Percentiles rank a stretch among this genome's conserved stretches.
Evolutionary conservation across 116 monocot genomes (phyloP).

Genomic region (Papilionanthe hybrid): DNA sequence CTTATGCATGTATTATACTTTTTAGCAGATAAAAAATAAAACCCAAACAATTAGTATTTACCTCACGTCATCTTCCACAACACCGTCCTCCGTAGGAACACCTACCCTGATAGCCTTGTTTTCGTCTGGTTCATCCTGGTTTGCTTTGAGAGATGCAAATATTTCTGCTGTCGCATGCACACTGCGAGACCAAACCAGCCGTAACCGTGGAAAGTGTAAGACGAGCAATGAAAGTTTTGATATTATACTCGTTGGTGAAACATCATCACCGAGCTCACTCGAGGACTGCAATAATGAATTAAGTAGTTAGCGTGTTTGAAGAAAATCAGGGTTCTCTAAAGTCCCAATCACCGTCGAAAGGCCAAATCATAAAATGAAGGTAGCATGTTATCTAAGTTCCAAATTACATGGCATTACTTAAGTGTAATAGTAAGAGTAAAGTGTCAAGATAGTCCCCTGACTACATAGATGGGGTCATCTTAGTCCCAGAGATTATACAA

Average conservation of each 20-base stretch:
- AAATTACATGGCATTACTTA: not conserved
- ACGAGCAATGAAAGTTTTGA: slow-evolving; percentile 92
- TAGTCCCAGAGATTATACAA: too few relatives aligned
- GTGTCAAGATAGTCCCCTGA: too few relatives aligned
- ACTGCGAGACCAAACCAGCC: slow-evolving; percentile 92
- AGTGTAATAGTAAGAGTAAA: not conserved
- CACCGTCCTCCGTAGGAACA: slow-evolving; percentile 86
- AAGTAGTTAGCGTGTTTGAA: not conserved
- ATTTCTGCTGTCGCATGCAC: slow-evolving; percentile 95
- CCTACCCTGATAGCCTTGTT: slow-evolving; percentile 78
- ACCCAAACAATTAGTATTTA: slow-evolving; percentile 13
- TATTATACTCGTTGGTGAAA: slow-evolving; percentile 73
- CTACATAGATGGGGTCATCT: too few relatives aligned
- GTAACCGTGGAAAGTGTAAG: slow-evolving; percentile 88
- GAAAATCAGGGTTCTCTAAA: not conserved
- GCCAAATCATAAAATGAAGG: not conserved
- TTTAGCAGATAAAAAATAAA: not conserved
- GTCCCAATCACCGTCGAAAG: not conserved
- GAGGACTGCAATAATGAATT: slow-evolving; percentile 50
- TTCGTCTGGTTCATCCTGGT: slow-evolving; percentile 98
- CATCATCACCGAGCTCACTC: slow-evolving; percentile 87
- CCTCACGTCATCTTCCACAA: slow-evolving; percentile 89
- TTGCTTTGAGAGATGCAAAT: slow-evolving; percentile 88
- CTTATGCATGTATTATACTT: too few relatives aligned
- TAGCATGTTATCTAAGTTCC: not conserved